Conservation (phyloP, 257 asterid species). For the Paraleonurus japonicus region DNA sequence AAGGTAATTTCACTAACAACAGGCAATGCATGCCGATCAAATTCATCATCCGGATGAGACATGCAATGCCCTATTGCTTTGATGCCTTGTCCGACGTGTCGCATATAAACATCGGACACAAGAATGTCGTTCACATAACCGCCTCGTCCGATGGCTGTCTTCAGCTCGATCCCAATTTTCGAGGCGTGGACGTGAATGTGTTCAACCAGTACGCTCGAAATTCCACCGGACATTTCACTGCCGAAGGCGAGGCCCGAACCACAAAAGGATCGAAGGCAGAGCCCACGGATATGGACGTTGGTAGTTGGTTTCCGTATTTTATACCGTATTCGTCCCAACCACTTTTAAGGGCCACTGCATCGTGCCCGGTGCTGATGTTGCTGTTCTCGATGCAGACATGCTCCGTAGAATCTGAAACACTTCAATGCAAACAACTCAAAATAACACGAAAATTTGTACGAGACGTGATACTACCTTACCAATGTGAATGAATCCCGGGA, state of each 20-base stretch:
- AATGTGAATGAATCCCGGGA: no score
- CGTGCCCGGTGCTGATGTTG: constrained; percentile 76
- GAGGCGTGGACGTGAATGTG: constrained; percentile 51
- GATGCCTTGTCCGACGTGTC: constrained; percentile 53
- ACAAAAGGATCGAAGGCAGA: constrained; percentile 45
- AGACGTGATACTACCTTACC: no score
- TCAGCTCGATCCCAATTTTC: constrained; percentile 50
- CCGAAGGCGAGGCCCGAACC: constrained; percentile 87
- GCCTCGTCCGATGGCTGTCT: constrained; percentile 79
- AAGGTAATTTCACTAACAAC: constrained; percentile 59
- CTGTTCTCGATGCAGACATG: constrained; percentile 80
- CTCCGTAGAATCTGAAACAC: constrained; percentile 73
- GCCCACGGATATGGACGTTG: constrained; percentile 55
- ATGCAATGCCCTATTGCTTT: constrained; percentile 62
- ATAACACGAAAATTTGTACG: not conserved
- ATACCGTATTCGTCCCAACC: constrained; percentile 99
- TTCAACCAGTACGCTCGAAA: constrained; percentile 59
- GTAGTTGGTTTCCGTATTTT: constrained; percentile 60
- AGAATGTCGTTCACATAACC: constrained; percentile 61
- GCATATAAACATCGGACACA: constrained; percentile 45
- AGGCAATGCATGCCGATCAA: constrained; percentile 67
- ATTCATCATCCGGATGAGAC: constrained; percentile 73
- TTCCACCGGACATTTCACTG: constrained; percentile 96
- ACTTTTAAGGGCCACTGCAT: constrained; percentile 74
- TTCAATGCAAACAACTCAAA: not conserved